A percentile compares a stretch with the other conserved stretches of the same genome.
Evolutionary conservation across 1,284 basidiomycete genomes (phyloP).

Genomic region (Malassezia furfur): DNA sequence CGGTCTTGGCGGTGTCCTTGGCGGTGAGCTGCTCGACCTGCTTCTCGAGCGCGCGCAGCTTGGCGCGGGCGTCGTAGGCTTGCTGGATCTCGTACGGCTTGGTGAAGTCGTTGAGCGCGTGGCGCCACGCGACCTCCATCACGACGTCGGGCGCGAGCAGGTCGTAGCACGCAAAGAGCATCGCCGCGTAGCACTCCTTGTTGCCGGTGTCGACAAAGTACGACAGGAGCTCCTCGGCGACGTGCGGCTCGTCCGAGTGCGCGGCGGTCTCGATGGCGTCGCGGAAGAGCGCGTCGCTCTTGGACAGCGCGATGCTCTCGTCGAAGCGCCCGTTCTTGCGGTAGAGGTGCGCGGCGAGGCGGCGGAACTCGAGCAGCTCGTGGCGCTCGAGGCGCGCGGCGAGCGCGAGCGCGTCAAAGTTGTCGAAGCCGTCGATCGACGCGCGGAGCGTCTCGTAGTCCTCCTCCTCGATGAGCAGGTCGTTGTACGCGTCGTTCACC

Average conservation of each 20-base stretch:
- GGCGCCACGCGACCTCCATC: slow-evolving; percentile 88
- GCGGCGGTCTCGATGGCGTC: slow-evolving; percentile 92
- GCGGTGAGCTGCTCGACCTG: slow-evolving; percentile 64
- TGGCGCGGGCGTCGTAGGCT: slow-evolving; percentile 50
- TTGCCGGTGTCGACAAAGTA: slow-evolving; percentile 86
- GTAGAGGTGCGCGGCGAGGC: slow-evolving; percentile 82
- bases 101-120: slow-evolving; percentile 87
- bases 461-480: slow-evolving; percentile 93
- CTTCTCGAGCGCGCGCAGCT: slow-evolving; percentile 59
- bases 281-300: slow-evolving; percentile 90
- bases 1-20: slow-evolving; percentile 73
- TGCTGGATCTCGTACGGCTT: slow-evolving; percentile 89
- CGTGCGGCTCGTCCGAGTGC: slow-evolving; percentile 65
- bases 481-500: slow-evolving; percentile 95
- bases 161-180: slow-evolving; percentile 85
- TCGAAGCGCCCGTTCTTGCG: slow-evolving; percentile 94
- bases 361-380: slow-evolving; percentile 84
- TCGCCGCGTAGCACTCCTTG: slow-evolving; percentile 90
- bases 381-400: slow-evolving; percentile 80
- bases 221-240: slow-evolving; percentile 82
- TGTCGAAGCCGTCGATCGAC: slow-evolving; percentile 93
- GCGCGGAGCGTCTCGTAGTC: slow-evolving; percentile 93
- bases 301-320: slow-evolving; percentile 84
- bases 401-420: slow-evolving; percentile 84
- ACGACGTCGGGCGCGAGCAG: slow-evolving; percentile 80